A percentile compares a stretch with the other conserved stretches of the same genome.
phyloP scores from a whole-genome alignment of 2,329 filamentous ascomycete genomes.

The Lizonia empirigonia region DNA sequence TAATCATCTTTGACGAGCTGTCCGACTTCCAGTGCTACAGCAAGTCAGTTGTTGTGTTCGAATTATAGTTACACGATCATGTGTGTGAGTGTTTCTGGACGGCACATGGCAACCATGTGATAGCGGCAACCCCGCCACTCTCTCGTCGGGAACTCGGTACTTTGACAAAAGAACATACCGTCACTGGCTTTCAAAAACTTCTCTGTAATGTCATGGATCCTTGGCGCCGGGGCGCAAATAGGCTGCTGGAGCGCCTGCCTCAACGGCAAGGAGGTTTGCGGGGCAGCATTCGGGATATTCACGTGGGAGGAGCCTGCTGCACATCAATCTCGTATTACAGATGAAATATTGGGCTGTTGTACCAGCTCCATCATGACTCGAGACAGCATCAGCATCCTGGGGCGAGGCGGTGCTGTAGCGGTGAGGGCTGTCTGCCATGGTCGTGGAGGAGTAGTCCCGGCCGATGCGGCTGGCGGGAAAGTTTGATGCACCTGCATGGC shows the following conservation, averaged over 20 bases:
- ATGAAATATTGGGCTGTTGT: not conserved
- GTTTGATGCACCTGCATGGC: slow-evolving; percentile 17
- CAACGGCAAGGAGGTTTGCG: slow-evolving; percentile 34
- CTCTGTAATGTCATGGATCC: slow-evolving; percentile 60
- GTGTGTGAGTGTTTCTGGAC: not conserved
- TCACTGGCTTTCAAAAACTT: slow-evolving; percentile 60
- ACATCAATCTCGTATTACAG: slow-evolving; percentile 1
- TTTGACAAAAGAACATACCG: slow-evolving; percentile 47
- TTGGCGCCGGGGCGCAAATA: slow-evolving; percentile 37
- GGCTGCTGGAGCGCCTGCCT: slow-evolving; percentile 35
- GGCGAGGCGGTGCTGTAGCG: slow-evolving; percentile 32
- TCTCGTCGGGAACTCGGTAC: not conserved
- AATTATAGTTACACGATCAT: not conserved
- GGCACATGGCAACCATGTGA: slow-evolving; percentile 9
- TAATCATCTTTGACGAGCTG: slow-evolving; percentile 91
- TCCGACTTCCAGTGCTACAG: slow-evolving; percentile 73
- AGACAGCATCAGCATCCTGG: slow-evolving; percentile 13
- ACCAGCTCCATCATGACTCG: slow-evolving; percentile 27
- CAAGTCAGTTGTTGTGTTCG: slow-evolving; percentile 20
- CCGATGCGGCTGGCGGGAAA: slow-evolving; percentile 34
- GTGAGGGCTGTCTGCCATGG: slow-evolving; percentile 40
- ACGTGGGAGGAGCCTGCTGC: slow-evolving; percentile 21
- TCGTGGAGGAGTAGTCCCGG: slow-evolving; percentile 40
- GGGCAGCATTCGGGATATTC: slow-evolving; percentile 11
- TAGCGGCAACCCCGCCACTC: slow-evolving; percentile 23